Base-by-base conservation (phyloP, 345 rosid genomes). In the Gossypium anomalum region DNA sequence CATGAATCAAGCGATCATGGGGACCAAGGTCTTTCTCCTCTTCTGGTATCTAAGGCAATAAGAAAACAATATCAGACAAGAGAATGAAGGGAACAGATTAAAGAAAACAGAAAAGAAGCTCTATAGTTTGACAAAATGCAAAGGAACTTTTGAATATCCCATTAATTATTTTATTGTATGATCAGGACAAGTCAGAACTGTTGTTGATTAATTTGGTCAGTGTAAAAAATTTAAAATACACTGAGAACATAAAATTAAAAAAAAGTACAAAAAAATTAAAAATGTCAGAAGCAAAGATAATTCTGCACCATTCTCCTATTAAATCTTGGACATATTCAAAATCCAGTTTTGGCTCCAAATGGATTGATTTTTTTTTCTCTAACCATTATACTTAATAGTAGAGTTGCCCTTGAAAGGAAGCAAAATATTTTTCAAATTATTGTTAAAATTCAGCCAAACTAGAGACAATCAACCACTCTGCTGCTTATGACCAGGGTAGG, bases 11-110 rank as follows among this genome's bases (percentile, higher is more conserved):
- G 38, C 92, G 90, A 84, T 88, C 90, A 70, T 82, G 85, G 48
- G 85, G 87, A 65, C 89, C 89, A 64, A 86, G 77, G 82, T 85
- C 84, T 77, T 89, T 88, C 85, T 89, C 92, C 79, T 89, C 94
- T 68, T 89, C 94, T 0, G 87, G 92, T 56, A 89, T 84, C 94
- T 89, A 76, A 48, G 60, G 58, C 71, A 70, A 65, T 58, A 65
- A 73, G 57, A 41, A 73, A 66, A 3, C 71, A 64, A 71, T 66
- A 66, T 59, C 12, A 63, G 25, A 52, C 45, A 27, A n/a, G 9
- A 38, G 14, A 61, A 7, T 12, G 63, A 2, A 44, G 49, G 51
- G 44, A 43, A 59, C 64, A 67, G 68, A 58, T 66, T 6, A 27
- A 56, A 23, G 0, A 38, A 23, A 38, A 65, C 44, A 23, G 44